Evolutionary conservation across 192 early-diverging fungal genomes (phyloP), one percentile per base, ranked within the genome.

Genomic region (Backusella mclennaniae): DNA sequence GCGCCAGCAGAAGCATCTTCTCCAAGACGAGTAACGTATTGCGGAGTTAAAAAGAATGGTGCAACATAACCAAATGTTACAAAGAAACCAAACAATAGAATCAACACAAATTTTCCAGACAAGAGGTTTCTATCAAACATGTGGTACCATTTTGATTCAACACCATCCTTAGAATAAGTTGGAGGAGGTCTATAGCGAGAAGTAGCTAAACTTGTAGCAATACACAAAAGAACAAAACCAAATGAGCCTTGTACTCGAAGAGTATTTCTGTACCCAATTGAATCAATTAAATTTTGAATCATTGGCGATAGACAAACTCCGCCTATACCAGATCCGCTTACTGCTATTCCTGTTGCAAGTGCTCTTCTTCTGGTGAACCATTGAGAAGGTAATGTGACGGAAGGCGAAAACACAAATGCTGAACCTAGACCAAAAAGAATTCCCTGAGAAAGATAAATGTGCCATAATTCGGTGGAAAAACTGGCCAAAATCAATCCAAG

Each of bases 361-460:
- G 87, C 87, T 29, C 92, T 86, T 19, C 80, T 77, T 35, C 78
- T 84, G 26, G 77, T 84, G 73, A 91, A 93, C 89, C 88, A 93
- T 68, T 91, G 86, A 1, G 89, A 84, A 1, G 92, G 89, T 14
- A 90, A 78, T 3, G 86, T 85, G 5, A 90, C 83, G 14, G 86
- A 86, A 5, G 91, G 87, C 15, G 86, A 86, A 56, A 87, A 93
- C 11, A 86, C 84, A 39, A 92, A 71, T 46, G 85, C 85, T 31
- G 76, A 77, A 15, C 91, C 91, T 17, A 89, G 4, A 26, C 92
- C 91, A 74, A 85, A 91, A 29, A 93, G 66, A 31, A 92, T 67
- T n/a, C 92, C 92, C 44, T 92, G 87, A 0, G 90, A 78, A 11
- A 93, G 71, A 53, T 89, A 92, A 21, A 93, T 76, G 59, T 91